Evolutionary conservation across 495 filamentous ascomycete genomes (phyloP), one percentile per base, ranked within the genome.

Genomic region (Aspergillus olivimuriae): DNA sequence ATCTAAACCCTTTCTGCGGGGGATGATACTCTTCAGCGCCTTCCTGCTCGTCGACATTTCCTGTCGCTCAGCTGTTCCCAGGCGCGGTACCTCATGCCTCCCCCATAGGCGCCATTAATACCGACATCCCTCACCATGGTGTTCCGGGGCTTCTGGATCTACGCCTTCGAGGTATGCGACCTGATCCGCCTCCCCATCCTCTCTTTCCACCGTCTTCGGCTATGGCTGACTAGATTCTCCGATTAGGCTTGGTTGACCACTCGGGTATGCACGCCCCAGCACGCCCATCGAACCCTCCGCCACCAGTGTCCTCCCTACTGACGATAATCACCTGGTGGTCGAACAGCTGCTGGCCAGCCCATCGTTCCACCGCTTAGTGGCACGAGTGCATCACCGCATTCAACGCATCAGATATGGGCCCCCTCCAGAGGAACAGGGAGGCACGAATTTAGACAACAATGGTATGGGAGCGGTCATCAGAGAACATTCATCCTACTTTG

Each of bases 341-440:
- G 7, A 30, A 39, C 56, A 83, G 80, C 74, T 84, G 41, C 67
- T 83, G 34, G 52, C 60, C 42, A 83, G 80, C 54, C 76, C 73
- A 4, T 53, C 69, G 28, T 84, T 82, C 56, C 81, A 83, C 55
- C 65, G 74, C 10, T 64, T 62, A 42, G 81, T 83, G n/a, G 65
- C 71, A 14, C 58, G 55, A 47, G 61, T 82, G 12, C 75, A 83
- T 56, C 69, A 73, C 33, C 68, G 63, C 31, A 57, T 83, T 20
- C 72, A 75, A 35, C 68, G 75, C 34, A 35, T 72, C 30, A 65
- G 57, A 22, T 69, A 78, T 52, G 77, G 77, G 14, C 62, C 72
- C 43, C 76, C 80, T 47, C 68, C 71, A n/a, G 70, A 76, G 41
- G 72, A 78, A 47, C 70, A 76, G 66, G 72, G 73, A 26, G 75